phyloP scores from a whole-genome alignment of 805 yeast species.

The Starmerella ratchasimensis region DNA sequence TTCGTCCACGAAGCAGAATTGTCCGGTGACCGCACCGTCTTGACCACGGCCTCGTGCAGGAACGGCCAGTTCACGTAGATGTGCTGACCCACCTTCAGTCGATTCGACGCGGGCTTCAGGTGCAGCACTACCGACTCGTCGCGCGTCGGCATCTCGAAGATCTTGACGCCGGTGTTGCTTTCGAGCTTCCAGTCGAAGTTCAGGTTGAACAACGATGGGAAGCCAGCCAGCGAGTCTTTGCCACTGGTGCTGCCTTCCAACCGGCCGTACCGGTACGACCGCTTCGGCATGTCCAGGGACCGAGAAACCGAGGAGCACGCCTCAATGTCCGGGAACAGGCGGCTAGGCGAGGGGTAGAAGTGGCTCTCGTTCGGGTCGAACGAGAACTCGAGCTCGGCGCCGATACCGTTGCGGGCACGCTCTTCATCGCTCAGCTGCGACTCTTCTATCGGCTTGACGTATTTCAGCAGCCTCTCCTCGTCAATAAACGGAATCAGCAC shows the following conservation, averaged over 20 bases:
- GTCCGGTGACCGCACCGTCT: conserved; percentile 42
- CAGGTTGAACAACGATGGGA: conserved; percentile 68
- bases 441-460: conserved; percentile 52
- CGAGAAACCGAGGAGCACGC: conserved; percentile 37
- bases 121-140: conserved; percentile 67
- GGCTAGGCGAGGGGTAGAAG: conserved; percentile 60
- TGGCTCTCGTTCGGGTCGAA: conserved; percentile 64
- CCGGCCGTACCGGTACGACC: conserved; percentile 35
- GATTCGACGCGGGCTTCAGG: conserved; percentile 34
- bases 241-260: conserved; percentile 58
- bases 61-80: conserved; percentile 87
- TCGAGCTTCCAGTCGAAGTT: conserved; percentile 43
- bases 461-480: conserved; percentile 54
- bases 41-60: conserved; percentile 62
- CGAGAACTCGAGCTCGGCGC: conserved; percentile 50
- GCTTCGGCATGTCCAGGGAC: background rate
- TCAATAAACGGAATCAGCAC: conserved; percentile 87
- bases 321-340: conserved; percentile 59
- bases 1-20: conserved; percentile 33
- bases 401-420: conserved; percentile 56
- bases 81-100: conserved; percentile 33
- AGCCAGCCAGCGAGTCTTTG: conserved; percentile 65
- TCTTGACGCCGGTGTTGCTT: conserved; percentile 44
- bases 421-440: conserved; percentile 54
- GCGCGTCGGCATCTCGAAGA: conserved; percentile 75